Evolutionary conservation across 495 filamentous ascomycete species (phyloP).

Genomic region (Monascus purpureus): DNA sequence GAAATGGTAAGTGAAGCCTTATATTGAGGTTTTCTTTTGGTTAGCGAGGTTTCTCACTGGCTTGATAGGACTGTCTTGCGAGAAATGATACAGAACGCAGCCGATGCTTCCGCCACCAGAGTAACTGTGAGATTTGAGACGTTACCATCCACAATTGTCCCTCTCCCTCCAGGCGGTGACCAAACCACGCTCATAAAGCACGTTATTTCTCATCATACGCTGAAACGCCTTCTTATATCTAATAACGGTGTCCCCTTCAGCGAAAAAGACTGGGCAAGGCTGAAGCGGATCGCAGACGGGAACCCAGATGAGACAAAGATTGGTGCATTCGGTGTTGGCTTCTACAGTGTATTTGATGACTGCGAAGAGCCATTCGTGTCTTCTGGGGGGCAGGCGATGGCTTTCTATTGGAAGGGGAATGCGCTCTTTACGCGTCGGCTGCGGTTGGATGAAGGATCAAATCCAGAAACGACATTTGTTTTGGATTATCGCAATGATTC

Average conservation of each 20-base stretch:
- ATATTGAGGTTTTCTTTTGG: neutral
- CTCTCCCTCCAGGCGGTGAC: conserved; percentile 52
- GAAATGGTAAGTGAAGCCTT: conserved; percentile 45
- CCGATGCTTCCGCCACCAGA: conserved; percentile 80
- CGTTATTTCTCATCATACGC: conserved; percentile 65
- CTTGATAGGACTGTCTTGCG: conserved; percentile 47
- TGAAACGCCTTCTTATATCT: conserved; percentile 69
- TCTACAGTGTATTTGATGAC: conserved; percentile 97
- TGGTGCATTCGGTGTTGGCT: conserved; percentile 94
- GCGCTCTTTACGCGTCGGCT: conserved; percentile 78
- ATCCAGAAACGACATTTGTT: conserved; percentile 71
- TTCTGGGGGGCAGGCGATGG: conserved; percentile 84
- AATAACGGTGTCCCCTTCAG: conserved; percentile 82
- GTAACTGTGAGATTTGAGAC: conserved; percentile 89
- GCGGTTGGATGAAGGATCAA: conserved; percentile 48
- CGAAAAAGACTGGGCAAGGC: conserved; percentile 75
- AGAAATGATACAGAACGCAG: conserved; percentile 96
- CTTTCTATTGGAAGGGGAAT: conserved; percentile 98
- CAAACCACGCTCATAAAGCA: conserved; percentile 64
- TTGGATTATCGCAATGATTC: conserved; percentile 81
- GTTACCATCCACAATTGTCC: conserved; percentile 59
- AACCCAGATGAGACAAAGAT: conserved; percentile 99
- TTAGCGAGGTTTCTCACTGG: conserved; percentile 2
- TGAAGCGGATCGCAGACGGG: conserved; percentile 95
- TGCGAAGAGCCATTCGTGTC: conserved; percentile 95